Evolutionary conservation across 768 basidiomycete genomes (phyloP), one percentile per base, ranked within the genome.

Genomic region (Butyriboletus loyo): DNA sequence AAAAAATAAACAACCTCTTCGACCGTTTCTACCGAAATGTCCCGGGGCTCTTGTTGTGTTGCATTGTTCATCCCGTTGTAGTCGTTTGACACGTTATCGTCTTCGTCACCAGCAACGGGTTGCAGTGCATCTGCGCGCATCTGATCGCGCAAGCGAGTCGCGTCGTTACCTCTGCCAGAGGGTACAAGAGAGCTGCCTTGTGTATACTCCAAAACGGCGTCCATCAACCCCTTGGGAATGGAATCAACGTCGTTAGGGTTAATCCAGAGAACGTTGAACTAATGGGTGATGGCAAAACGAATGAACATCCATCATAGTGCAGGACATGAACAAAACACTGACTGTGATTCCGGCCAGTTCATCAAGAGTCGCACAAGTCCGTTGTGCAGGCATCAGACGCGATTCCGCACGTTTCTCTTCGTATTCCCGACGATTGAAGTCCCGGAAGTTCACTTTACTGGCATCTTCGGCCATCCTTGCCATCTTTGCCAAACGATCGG

Each of bases 221-320:
- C 82, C 50, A 83, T 66, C 37, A 94, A 71, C 7, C 81, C 84
- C 22, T 74, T 65, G 15, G 92, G 89, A 62, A 92, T 84, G 28
- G 87, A 73, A 35, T 85, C 80, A 7, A 72, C 68, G 61, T 84
- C 77, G 49, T 75, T 73, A 2, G 89, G 84, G 63, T 92, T 81
- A 48, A 94, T 75, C 83, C 86, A 90, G 25, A 91, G 73, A 30
- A 87, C 81, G 61, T 92, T 91, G 69, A 92, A 91, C 92, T 94
- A 61, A 22, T 47, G 32, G 34, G 19, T 30, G 31, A 53, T 31
- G 22, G 25, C 34, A 35, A 17, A 34, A 35, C 39, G 40, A 43
- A 46, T 55, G n/a, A 69, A 11, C 46, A 31, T 46, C 17, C 24
- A 52, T 49, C 37, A 37, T 36, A 38, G 27, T 28, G 38, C 37